A percentile compares a stretch with the other conserved stretches of the same genome.
Conservation (phyloP, 176 grass and related monocot species). For the Puya raimondii region DNA sequence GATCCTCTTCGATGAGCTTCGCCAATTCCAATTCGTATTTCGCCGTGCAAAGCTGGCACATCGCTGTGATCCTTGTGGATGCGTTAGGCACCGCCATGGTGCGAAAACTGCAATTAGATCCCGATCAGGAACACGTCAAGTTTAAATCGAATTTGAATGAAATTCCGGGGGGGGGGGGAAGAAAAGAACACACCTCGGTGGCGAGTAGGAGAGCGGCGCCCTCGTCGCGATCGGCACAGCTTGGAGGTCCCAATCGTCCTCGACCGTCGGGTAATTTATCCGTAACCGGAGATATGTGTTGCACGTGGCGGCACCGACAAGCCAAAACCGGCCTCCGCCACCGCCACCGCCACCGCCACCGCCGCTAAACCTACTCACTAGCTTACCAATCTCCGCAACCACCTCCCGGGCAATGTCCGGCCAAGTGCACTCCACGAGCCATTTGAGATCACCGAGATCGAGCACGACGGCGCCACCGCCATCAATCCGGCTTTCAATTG, state of each 20-base stretch:
- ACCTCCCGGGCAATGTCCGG: slow-evolving; percentile 27
- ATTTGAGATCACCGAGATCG: slow-evolving; percentile 39
- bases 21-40: slow-evolving; percentile 48
- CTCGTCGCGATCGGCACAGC: slow-evolving; percentile 39
- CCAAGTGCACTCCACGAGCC: slow-evolving; percentile 10
- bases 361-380: slow-evolving; percentile 39
- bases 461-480: slow-evolving; percentile 44
- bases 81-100: neutral
- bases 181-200: slow-evolving; percentile 37
- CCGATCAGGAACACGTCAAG: slow-evolving; percentile 7
- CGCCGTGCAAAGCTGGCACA: slow-evolving; percentile 59
- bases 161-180: neutral
- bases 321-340: slow-evolving; percentile 37
- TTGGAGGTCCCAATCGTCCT: slow-evolving; percentile 78
- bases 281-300: slow-evolving; percentile 73
- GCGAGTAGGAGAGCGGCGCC: slow-evolving; percentile 12
- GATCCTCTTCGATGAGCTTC: slow-evolving; percentile 33
- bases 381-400: slow-evolving; percentile 56
- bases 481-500: slow-evolving; percentile 33
- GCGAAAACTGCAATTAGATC: slow-evolving; percentile 42
- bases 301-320: slow-evolving; percentile 50
- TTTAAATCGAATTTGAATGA: neutral
- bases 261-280: slow-evolving; percentile 61
- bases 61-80: neutral
- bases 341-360: slow-evolving; percentile 1